Evolutionary conservation across 75 land plant genomes (phyloP).

Genomic region (Picea sitchensis): DNA sequence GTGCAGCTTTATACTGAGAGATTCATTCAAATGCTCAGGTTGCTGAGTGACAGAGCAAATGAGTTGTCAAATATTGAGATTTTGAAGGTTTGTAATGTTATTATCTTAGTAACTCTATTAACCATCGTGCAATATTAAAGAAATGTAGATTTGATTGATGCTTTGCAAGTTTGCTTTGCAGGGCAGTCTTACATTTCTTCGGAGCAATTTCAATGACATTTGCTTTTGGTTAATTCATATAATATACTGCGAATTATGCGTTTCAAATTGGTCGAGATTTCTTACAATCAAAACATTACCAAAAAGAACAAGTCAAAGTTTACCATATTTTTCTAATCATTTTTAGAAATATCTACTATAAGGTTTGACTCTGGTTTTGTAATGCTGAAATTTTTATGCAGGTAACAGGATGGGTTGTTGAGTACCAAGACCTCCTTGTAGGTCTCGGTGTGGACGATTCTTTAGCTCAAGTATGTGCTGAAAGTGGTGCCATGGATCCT

Average conservation of each 20-base stretch:
- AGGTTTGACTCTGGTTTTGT: constrained; percentile 5
- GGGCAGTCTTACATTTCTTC: not conserved
- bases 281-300: no score
- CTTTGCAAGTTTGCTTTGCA: not conserved
- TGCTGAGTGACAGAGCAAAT: constrained; percentile 88
- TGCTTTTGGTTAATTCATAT: not conserved
- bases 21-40: constrained; percentile 90
- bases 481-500: constrained; percentile 99
- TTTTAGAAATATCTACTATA: constrained; percentile 1
- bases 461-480: constrained; percentile 96
- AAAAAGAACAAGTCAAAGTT: no score
- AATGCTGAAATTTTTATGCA: constrained; percentile 17
- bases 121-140: not conserved
- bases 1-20: constrained; percentile 98
- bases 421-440: constrained; percentile 89
- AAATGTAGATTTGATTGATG: not conserved
- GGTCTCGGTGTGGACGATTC: constrained; percentile 95
- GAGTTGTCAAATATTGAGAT: constrained; percentile 86
- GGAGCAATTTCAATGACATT: not conserved
- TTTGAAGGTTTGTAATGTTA: constrained; percentile 60
- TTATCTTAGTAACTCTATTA: not conserved
- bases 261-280: no score
- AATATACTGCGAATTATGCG: no score
- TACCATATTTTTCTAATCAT: no score
- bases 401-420: constrained; percentile 99